Evolutionary conservation across 2,329 filamentous ascomycete genomes (phyloP), one percentile per base, ranked within the genome.

Genomic region (Colletotrichum endophyticum): DNA sequence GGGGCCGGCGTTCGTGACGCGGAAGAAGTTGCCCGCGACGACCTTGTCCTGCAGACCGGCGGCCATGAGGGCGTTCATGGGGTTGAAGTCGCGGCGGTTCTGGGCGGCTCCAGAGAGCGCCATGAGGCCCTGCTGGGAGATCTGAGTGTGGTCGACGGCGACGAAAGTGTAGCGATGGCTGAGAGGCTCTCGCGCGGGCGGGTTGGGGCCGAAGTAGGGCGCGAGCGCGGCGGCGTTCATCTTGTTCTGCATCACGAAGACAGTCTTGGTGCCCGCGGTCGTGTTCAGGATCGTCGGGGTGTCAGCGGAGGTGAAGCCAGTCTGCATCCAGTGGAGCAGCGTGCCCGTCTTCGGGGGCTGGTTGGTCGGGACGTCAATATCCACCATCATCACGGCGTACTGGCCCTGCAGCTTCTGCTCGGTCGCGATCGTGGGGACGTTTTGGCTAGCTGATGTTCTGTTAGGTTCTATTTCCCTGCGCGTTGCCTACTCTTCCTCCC

Each of bases 261-360:
- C 81, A 19, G 80, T 67, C 59, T 44, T 66, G 30, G 73, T 63
- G 44, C 82, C 83, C 8, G 69, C 63, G 32, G 80, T 80, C 62
- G 81, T 80, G 81, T 82, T 83, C 64, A 84, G 76, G 19, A 71
- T 74, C 27, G 79, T 79, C 16, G 79, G 63, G 9, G 72, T 71
- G 28, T 80, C 78, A 9, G 82, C 77, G 13, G 83, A 82, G 27
- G 79, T 81, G 56, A 88, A 78, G 49, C 85, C 85, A 1, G 85
- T 84, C 76, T 89, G 87, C 64, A 88, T 80, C 83, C 87, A 89
- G 81, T 90, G 89, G 69, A 89, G 79, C 36, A 89, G 83, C 3
- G 89, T 88, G 7, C 87, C 84, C 1, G 77, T 78, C 77, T 78
- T 77, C 36, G 77, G 89, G 80, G 32, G 87, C 76, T 30, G 39